Conservation (phyloP, 2,329 filamentous ascomycete genomes). For the Dichotomopilus funicola region DNA sequence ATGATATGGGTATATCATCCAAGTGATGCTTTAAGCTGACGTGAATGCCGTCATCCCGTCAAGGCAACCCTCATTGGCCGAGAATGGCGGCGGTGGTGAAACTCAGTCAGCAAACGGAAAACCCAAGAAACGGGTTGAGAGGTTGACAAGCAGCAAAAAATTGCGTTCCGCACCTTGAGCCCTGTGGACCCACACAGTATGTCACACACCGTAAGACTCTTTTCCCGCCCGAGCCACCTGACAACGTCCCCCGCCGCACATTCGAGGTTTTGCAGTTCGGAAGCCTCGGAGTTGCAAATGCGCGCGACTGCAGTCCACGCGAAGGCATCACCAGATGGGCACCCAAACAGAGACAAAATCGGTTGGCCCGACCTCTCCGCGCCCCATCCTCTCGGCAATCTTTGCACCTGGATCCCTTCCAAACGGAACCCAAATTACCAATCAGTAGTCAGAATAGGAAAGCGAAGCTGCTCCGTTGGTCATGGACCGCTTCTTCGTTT, state of each 20-base stretch:
- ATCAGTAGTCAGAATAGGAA: slow-evolving; percentile 24
- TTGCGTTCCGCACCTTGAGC: background rate
- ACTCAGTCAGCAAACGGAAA: background rate
- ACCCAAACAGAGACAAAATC: background rate
- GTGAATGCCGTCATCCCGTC: background rate
- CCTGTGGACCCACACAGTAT: slow-evolving; percentile 11
- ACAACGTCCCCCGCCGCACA: background rate
- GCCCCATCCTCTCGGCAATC: background rate
- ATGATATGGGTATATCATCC: too few species aligned
- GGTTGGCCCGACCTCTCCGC: slow-evolving; percentile 12
- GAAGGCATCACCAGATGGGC: slow-evolving; percentile 7
- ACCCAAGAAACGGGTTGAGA: background rate
- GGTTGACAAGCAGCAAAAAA: background rate
- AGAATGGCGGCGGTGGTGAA: background rate
- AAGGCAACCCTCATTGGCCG: background rate
- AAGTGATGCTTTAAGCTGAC: background rate
- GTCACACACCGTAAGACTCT: background rate
- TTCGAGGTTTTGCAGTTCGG: slow-evolving; percentile 4
- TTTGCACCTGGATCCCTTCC: background rate
- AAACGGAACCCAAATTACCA: slow-evolving; percentile 5
- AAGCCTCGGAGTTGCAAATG: slow-evolving; percentile 10
- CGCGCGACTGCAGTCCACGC: background rate
- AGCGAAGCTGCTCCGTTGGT: slow-evolving; percentile 21
- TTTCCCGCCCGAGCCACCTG: background rate
- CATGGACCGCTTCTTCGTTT: background rate